These are phyloP conservation scores for Cadophora gregata DNA, from an alignment of 2,329 filamentous ascomycete genomes.

Conservation along the genomic window DNA sequence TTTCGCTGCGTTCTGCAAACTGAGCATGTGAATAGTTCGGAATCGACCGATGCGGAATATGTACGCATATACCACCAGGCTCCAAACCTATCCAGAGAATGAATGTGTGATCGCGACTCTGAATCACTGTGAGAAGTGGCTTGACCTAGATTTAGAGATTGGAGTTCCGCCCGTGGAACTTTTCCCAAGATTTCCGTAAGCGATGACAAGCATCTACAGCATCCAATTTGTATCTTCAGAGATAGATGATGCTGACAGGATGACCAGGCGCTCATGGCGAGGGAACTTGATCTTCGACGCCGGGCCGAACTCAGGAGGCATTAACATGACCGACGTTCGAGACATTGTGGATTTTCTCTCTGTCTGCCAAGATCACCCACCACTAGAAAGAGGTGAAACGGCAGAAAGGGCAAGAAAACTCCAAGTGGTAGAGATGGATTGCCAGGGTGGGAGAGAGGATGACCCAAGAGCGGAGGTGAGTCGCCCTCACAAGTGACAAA, in stretches of 20 bases:
- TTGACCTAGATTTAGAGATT: neutral
- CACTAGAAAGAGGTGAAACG: neutral
- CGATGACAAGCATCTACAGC: neutral
- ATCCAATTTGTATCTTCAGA: neutral
- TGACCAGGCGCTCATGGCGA: neutral
- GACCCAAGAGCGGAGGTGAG: neutral
- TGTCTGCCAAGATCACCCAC: neutral
- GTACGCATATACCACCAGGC: neutral
- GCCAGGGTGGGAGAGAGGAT: neutral
- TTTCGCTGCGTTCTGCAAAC: neutral
- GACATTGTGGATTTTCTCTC: conserved; percentile 10
- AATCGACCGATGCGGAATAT: neutral
- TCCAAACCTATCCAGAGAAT: neutral
- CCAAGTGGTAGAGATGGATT: neutral
- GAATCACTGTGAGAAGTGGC: neutral
- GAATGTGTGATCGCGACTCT: neutral
- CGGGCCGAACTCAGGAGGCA: neutral
- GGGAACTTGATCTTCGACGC: neutral
- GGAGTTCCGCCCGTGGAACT: neutral
- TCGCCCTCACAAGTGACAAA: neutral
- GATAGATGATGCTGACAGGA: neutral
- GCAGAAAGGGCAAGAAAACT: neutral
- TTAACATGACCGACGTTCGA: conserved; percentile 3
- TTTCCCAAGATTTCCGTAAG: neutral
- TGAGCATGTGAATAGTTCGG: neutral